Conservation (phyloP, 2,329 filamentous ascomycete species). For the Magnaporthales sp. region DNA sequence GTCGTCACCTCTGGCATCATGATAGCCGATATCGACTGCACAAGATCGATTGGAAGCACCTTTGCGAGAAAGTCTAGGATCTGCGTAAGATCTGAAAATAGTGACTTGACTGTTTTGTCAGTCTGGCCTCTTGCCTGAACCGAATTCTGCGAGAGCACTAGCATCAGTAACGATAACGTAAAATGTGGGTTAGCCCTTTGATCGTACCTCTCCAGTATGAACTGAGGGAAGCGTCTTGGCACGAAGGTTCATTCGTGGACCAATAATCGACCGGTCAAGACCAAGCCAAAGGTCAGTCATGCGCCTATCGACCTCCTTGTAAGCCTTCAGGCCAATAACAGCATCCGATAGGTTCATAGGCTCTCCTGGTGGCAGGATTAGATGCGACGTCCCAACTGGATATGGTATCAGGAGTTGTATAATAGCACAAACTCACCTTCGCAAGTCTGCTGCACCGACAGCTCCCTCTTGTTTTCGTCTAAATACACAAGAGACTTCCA, state of each 20-base stretch:
- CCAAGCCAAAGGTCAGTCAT: slow-evolving; percentile 54
- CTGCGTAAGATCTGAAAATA: slow-evolving; percentile 45
- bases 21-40: slow-evolving; percentile 53
- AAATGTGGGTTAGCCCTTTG: not conserved
- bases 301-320: slow-evolving; percentile 51
- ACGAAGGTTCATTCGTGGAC: slow-evolving; percentile 45
- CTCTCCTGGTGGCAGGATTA: slow-evolving; percentile 26
- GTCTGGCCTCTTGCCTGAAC: slow-evolving; percentile 33
- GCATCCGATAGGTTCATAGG: slow-evolving; percentile 45
- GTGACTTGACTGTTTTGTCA: slow-evolving; percentile 35
- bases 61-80: slow-evolving; percentile 43
- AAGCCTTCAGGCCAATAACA: slow-evolving; percentile 46
- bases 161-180: not conserved
- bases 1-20: slow-evolving; percentile 63
- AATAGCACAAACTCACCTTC: slow-evolving; percentile 30
- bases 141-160: slow-evolving; percentile 26
- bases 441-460: slow-evolving; percentile 46
- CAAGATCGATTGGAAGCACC: slow-evolving; percentile 43
- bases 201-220: slow-evolving; percentile 29
- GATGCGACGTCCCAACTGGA: not conserved
- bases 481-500: slow-evolving; percentile 63
- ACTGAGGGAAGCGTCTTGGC: slow-evolving; percentile 27
- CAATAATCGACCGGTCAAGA: slow-evolving; percentile 51
- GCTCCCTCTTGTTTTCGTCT: slow-evolving; percentile 42
- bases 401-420: not conserved